These are phyloP conservation scores for Endotrypanum monterogeii DNA, from an alignment of 208 protist genomes.

Conservation along the genomic window DNA sequence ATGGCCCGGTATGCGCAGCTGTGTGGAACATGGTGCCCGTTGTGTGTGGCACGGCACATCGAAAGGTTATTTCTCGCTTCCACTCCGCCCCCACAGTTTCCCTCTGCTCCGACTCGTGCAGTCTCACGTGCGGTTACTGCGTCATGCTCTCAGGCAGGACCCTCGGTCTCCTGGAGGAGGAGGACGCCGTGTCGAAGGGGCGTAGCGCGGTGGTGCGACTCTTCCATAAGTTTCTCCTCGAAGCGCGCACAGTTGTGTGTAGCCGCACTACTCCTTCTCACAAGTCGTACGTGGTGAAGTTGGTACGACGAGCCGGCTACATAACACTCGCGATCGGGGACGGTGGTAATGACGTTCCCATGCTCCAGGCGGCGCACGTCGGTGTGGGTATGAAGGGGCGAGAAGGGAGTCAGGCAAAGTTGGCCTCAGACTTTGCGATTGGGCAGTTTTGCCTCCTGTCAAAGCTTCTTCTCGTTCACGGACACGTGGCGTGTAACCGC, in stretches of 20 bases:
- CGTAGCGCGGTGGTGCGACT: conserved; percentile 36
- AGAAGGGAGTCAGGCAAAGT: conserved; percentile 90
- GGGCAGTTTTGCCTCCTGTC: conserved; percentile 90
- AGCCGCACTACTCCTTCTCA: conserved; percentile 71
- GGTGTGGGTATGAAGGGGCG: conserved; percentile 90
- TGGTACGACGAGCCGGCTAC: conserved; percentile 55
- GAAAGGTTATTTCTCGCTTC: conserved; percentile 16
- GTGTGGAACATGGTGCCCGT: conserved; percentile 23
- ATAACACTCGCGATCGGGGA: conserved; percentile 93
- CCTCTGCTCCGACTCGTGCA: conserved; percentile 11
- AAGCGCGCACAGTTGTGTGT: conserved; percentile 67
- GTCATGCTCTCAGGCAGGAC: conserved; percentile 65
- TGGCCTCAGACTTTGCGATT: conserved; percentile 92
- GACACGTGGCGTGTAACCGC: conserved; percentile 89
- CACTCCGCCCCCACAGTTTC: conserved; percentile 16
- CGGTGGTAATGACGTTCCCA: conserved; percentile 94
- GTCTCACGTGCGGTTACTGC: conserved; percentile 28
- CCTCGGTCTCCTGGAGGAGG: conserved; percentile 45
- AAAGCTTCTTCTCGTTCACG: conserved; percentile 93
- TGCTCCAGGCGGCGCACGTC: conserved; percentile 94
- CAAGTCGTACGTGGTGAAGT: conserved; percentile 65
- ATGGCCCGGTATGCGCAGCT: conserved; percentile 12
- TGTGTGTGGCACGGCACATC: conserved; percentile 18
- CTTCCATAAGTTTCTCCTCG: conserved; percentile 52
- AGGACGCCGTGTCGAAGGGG: conserved; percentile 23